phyloP scores from a whole-genome alignment of 495 filamentous ascomycete genomes.

The Cenococcum geophilum region DNA sequence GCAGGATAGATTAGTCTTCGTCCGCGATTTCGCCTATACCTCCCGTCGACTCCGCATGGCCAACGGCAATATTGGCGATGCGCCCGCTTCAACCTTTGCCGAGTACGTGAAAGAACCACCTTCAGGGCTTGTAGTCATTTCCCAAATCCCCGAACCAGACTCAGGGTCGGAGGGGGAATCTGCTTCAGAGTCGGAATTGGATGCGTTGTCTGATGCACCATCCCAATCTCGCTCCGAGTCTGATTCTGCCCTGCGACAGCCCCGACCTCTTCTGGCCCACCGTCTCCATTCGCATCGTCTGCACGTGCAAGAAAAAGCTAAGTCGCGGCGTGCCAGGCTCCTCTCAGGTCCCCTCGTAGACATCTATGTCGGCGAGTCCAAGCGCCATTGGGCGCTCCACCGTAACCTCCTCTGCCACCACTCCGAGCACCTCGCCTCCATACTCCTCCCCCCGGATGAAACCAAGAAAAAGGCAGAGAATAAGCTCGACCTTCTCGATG shows the following conservation, averaged over 20 bases:
- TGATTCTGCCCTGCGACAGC: conserved; percentile 2
- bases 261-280: conserved; percentile 20
- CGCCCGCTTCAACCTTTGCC: conserved; percentile 42
- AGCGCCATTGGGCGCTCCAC: conserved; percentile 44
- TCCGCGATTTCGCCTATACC: conserved; percentile 42
- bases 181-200: background rate
- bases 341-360: conserved; percentile 45
- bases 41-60: conserved; percentile 38
- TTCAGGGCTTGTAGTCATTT: conserved; percentile 5
- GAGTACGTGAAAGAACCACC: conserved; percentile 37
- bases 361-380: conserved; percentile 41
- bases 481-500: conserved; percentile 40
- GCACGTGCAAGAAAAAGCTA: conserved; percentile 28
- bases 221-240: conserved; percentile 5
- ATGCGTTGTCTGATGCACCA: conserved; percentile 12
- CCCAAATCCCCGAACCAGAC: background rate
- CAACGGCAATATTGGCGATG: conserved; percentile 36
- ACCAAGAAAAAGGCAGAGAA: conserved; percentile 29
- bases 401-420: conserved; percentile 45
- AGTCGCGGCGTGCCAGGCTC: conserved; percentile 39
- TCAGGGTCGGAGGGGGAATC: conserved; percentile 5
- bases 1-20: conserved; percentile 35
- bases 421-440: conserved; percentile 41
- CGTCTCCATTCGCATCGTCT: conserved; percentile 29
- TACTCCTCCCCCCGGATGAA: conserved; percentile 32